Base-by-base conservation (phyloP, 2,329 filamentous ascomycete species). In the Penicillium sumatraense region DNA sequence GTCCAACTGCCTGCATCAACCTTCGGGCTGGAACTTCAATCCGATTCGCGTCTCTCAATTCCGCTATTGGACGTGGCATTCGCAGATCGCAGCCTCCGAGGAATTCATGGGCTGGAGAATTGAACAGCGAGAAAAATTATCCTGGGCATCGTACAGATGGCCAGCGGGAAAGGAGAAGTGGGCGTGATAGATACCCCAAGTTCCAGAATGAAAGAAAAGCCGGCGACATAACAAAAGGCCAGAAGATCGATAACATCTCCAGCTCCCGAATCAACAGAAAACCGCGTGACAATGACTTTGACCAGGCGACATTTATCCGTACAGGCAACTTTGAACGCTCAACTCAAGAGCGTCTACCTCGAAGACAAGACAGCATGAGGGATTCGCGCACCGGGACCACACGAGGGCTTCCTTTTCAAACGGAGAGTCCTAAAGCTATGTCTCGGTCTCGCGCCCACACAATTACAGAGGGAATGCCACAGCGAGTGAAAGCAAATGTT, bases 21-120 rank as follows among this genome's bases (percentile, higher is more conserved):
- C 42, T 5, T 6, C 42, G 14, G 24, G 14, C 16, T 6, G 26
- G 42, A 31, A 23, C 26, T 31, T 31, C 27, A 5, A 20, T 46
- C 26, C 24, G 42, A 31, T 46, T 46, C 16, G 81, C 83, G 20
- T 87, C 86, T 38, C 80, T 90, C 36, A 83, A 80, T 56, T 89
- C 88, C 9, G 88, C 88, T 40, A 91, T 92, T 66, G 83, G 86
- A 61, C 80, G 82, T 42, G 89, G 89, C 13, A 78, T 91, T 51
- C 84, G 86, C 66, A 76, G 70, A 72, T 83, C 62, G 11, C 63
- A 51, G 24, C 14, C 20, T 51, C 52, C 40, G 11, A 44, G 40
- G 35, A 61, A 46, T 29, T 49, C 44, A 33, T 21, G 20, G 4
- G 8, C 16, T 16, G 51, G 47, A 24, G 33, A 49, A 21, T 38